Conservation (phyloP, 2,329 filamentous ascomycete genomes). For the Ilyonectria sp. region DNA sequence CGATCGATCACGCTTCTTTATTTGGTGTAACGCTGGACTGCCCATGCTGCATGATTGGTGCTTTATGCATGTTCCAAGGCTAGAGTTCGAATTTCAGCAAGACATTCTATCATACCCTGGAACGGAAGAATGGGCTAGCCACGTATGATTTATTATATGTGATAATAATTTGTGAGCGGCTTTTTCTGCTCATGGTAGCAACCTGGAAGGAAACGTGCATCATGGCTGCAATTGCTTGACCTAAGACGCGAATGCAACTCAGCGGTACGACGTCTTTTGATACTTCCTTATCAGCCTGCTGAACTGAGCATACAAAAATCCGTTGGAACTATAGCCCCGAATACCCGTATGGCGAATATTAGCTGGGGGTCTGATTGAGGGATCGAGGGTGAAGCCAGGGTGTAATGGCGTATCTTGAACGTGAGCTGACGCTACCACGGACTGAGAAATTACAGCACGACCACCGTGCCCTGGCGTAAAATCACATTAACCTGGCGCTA, state of each 20-base stretch:
- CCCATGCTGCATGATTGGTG: not conserved
- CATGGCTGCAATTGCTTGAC: not conserved
- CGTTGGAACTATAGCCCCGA: too few relatives aligned
- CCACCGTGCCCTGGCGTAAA: not conserved
- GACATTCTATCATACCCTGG: not conserved
- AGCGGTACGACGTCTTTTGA: not conserved
- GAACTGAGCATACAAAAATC: too few relatives aligned
- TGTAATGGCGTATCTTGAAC: not conserved
- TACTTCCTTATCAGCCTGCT: not conserved
- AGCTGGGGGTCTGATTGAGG: too few relatives aligned
- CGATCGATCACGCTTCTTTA: not conserved
- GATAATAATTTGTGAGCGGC: not conserved
- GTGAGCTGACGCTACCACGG: too few relatives aligned
- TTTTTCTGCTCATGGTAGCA: not conserved
- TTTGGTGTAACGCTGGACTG: conserved; percentile 2
- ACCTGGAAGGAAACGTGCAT: too few relatives aligned
- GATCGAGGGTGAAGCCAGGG: too few relatives aligned
- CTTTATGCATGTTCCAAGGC: not conserved
- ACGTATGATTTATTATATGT: not conserved
- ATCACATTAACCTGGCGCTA: not conserved
- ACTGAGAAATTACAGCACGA: not conserved
- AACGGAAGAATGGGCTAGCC: not conserved
- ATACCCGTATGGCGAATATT: too few relatives aligned
- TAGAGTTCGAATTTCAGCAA: not conserved
- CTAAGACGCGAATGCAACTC: not conserved